Evolutionary conservation across 2,329 filamentous ascomycete genomes (phyloP).

Genomic region (Fulvia fulva): DNA sequence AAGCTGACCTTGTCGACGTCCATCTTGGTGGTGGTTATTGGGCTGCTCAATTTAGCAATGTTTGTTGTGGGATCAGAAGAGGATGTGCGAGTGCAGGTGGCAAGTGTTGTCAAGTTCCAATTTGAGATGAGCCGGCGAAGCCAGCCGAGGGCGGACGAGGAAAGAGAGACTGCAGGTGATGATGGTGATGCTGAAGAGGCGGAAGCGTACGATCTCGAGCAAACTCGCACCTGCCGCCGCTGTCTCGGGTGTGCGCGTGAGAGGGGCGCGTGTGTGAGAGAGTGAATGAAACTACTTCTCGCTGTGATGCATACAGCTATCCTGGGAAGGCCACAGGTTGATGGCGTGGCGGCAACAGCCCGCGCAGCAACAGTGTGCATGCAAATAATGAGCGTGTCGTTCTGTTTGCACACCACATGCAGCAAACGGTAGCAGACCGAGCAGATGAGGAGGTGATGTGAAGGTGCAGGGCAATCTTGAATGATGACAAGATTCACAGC

Average conservation of each 20-base stretch:
- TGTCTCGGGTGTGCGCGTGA: background rate
- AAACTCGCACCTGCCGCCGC: slow-evolving; percentile 15
- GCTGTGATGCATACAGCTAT: slow-evolving; percentile 10
- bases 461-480: background rate
- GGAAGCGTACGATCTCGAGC: slow-evolving; percentile 12
- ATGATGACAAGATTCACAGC: background rate
- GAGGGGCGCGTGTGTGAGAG: background rate
- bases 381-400: slow-evolving; percentile 4
- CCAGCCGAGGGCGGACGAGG: slow-evolving; percentile 11
- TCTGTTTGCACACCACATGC: no score
- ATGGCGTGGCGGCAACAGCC: background rate
- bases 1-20: slow-evolving; percentile 53
- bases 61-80: slow-evolving; percentile 9
- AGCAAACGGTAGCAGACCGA: no score
- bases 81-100: slow-evolving; percentile 7
- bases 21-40: slow-evolving; percentile 60
- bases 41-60: slow-evolving; percentile 20
- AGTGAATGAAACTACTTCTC: slow-evolving; percentile 10
- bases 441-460: no score
- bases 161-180: slow-evolving; percentile 16
- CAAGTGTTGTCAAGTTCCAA: slow-evolving; percentile 12
- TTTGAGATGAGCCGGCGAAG: slow-evolving; percentile 13
- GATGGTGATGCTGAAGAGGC: no score
- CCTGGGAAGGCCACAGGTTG: background rate
- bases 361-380: background rate